Evolutionary conservation across 2,329 filamentous ascomycete species (phyloP).

Genomic region (Penicillium freii): DNA sequence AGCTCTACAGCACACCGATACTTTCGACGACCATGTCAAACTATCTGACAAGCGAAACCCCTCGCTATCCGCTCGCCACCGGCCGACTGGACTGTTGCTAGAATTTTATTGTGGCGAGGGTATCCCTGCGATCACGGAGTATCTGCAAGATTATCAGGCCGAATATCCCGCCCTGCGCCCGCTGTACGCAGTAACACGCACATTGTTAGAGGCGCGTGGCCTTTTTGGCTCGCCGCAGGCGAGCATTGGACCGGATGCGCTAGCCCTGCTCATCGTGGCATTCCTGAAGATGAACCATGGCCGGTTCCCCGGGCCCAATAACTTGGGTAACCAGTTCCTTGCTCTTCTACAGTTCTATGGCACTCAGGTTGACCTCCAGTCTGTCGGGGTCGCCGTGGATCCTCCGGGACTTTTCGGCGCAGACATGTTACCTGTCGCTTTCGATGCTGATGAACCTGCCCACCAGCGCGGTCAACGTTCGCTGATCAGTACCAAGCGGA

Average conservation of each 20-base stretch:
- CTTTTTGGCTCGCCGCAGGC: constrained; percentile 49
- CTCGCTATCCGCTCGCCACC: constrained; percentile 43
- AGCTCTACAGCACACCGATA: constrained; percentile 21
- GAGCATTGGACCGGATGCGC: constrained; percentile 55
- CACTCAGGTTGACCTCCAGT: constrained; percentile 44
- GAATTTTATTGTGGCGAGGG: constrained; percentile 52
- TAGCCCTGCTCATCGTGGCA: constrained; percentile 58
- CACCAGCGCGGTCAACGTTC: constrained; percentile 41
- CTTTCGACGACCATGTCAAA: constrained; percentile 21
- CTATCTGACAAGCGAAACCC: constrained; percentile 29
- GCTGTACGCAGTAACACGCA: constrained; percentile 52
- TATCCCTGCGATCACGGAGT: constrained; percentile 39
- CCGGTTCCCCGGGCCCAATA: constrained; percentile 27
- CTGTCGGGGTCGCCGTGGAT: constrained; percentile 51
- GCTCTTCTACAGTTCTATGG: constrained; percentile 53
- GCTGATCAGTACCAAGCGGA: constrained; percentile 36
- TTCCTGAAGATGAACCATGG: constrained; percentile 48
- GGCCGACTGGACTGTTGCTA: constrained; percentile 49
- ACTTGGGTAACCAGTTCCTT: constrained; percentile 47
- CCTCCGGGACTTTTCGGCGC: constrained; percentile 45
- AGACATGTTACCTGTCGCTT: constrained; percentile 13
- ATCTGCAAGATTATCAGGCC: constrained; percentile 48
- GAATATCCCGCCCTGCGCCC: constrained; percentile 51
- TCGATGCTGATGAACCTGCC: constrained; percentile 19
- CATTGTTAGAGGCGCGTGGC: constrained; percentile 51